phyloP scores from a whole-genome alignment of 2,329 filamentous ascomycete genomes.

The Chrysosphaeria jannelii region DNA sequence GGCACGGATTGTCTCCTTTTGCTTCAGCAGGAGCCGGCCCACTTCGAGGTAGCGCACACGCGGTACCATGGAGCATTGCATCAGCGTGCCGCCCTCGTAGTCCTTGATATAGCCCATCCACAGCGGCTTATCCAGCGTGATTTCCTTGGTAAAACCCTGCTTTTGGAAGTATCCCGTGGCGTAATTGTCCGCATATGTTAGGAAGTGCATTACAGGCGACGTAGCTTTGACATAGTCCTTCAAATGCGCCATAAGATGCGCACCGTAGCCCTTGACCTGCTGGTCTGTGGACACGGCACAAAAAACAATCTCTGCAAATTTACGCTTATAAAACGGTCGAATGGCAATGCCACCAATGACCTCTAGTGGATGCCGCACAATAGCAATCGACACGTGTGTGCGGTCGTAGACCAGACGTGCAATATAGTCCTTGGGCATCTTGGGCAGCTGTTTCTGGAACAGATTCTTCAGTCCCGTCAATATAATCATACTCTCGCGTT shows the following conservation, averaged over 20 bases:
- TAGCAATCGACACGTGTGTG: constrained; percentile 84
- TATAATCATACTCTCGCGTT: constrained; percentile 71
- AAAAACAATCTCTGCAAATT: constrained; percentile 95
- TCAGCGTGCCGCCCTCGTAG: constrained; percentile 94
- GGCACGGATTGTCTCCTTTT: constrained; percentile 80
- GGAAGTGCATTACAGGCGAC: constrained; percentile 89
- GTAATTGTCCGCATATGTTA: constrained; percentile 97
- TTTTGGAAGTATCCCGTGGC: constrained; percentile 99
- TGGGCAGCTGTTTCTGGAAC: constrained; percentile 92
- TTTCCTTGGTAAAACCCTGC: constrained; percentile 96
- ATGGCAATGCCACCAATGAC: constrained; percentile 96
- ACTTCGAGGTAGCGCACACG: constrained; percentile 81
- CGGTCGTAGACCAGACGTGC: constrained; percentile 91
- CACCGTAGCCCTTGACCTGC: constrained; percentile 94
- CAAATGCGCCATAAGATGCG: constrained; percentile 89
- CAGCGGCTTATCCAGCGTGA: constrained; percentile 60
- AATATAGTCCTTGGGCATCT: constrained; percentile 99
- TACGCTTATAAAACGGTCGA: constrained; percentile 66
- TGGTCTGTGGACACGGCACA: constrained; percentile 94
- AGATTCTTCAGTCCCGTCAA: constrained; percentile 90
- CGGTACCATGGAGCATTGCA: constrained; percentile 98
- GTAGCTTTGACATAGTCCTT: constrained; percentile 98
- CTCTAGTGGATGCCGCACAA: constrained; percentile 85
- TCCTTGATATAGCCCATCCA: constrained; percentile 99
- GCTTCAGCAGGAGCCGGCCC: constrained; percentile 81